Conservation (phyloP, 2,329 filamentous ascomycete genomes). For the Xylariaceae sp. region DNA sequence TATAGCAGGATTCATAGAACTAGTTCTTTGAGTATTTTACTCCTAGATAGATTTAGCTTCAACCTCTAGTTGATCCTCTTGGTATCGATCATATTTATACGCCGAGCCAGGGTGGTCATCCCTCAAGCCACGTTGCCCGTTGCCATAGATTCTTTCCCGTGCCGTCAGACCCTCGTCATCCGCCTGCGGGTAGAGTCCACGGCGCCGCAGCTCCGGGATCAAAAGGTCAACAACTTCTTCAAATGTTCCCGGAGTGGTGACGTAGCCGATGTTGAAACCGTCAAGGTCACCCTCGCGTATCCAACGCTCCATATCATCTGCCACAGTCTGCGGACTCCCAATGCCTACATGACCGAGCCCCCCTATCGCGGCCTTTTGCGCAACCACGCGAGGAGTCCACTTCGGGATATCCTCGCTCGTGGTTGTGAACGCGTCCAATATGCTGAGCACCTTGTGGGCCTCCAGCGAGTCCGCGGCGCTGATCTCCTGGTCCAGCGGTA, state of each 20-base stretch:
- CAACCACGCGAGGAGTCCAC: constrained; percentile 49
- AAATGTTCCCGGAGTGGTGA: constrained; percentile 34
- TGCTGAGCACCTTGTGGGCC: constrained; percentile 52
- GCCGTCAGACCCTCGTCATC: constrained; percentile 49
- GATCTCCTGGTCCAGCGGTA: constrained; percentile 61
- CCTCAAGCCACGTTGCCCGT: constrained; percentile 58
- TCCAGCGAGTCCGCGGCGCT: constrained; percentile 57
- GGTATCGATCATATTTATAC: constrained; percentile 66
- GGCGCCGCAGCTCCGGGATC: constrained; percentile 32
- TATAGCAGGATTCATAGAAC: background rate
- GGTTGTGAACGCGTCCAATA: constrained; percentile 52
- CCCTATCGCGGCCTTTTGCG: constrained; percentile 46
- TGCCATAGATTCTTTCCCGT: constrained; percentile 64
- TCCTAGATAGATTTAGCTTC: constrained; percentile 3
- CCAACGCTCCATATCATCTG: constrained; percentile 34
- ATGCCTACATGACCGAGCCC: constrained; percentile 31
- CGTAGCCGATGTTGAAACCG: constrained; percentile 35
- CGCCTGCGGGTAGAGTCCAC: constrained; percentile 32
- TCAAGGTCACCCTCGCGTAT: constrained; percentile 33
- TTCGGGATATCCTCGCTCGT: constrained; percentile 47
- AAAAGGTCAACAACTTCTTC: constrained; percentile 35
- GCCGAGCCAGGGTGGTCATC: constrained; percentile 60
- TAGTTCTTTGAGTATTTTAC: background rate
- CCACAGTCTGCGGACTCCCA: constrained; percentile 33
- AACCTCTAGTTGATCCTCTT: constrained; percentile 46